Base-by-base conservation (phyloP, 1,284 basidiomycete genomes). In the Apiotrichum gamsii region DNA sequence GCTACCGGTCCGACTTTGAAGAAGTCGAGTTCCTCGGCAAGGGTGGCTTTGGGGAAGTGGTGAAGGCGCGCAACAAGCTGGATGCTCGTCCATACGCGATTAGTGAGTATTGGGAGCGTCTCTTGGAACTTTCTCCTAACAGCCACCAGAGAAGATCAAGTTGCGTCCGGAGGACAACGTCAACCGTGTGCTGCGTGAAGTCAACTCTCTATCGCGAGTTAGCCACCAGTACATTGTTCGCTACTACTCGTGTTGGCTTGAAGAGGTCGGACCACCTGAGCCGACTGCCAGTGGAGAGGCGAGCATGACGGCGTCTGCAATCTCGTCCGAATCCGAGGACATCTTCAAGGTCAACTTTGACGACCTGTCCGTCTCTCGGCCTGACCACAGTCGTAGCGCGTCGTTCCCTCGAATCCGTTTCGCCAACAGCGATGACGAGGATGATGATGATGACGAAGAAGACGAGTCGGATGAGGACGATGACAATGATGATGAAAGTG, bases 1-100 rank as follows among this genome's bases (percentile, higher is more conserved):
- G 72, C 14, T 74, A 74, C 45, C 54, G 65, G 13, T 52, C 59
- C 9, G 72, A 74, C 41, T 74, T 72, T 45, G 70, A 72, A 43
- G 70, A 74, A 47, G 69, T 74, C 11, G 72, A 74, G 44, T 72
- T 67, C 29, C 43, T 74, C 16, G 91, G 93, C 1, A 87, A 85
- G 65, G 91, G 91, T 1, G 90, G 86, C 0, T 97, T 93, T 66
- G 90, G 91, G 0, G 86, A 87, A 19, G 93, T 96, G 0, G 89
- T 95, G 36, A 96, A 96, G 69, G 91, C 90, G 1, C 77, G 84
- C 44, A 93, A 96, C 65, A 87, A 83, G 72, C 69, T 78, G 2
- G 78, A 79, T 49, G 74, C 61, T 2, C 56, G 65, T 14, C 64
- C 63, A 5, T 73, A 70, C 42, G 71, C 71, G 8, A 70, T 73